Conservation (phyloP, 495 filamentous ascomycete species). For the Bacidia gigantensis region DNA sequence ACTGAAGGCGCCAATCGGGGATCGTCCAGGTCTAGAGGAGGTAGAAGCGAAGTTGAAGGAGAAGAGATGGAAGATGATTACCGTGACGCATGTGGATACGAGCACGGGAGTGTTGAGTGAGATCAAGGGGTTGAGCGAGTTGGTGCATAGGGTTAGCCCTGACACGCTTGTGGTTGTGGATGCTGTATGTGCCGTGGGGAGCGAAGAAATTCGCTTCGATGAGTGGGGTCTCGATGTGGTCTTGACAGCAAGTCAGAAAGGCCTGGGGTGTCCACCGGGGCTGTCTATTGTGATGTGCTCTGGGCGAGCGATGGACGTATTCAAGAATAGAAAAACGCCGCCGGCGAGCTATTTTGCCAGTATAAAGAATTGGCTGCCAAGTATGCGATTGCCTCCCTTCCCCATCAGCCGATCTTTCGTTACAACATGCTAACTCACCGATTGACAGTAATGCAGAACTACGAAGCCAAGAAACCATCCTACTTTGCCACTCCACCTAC, state of each 20-base stretch:
- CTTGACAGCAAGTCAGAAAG: conserved; percentile 89
- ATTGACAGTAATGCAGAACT: conserved; percentile 78
- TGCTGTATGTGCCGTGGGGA: conserved; percentile 91
- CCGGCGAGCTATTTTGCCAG: conserved; percentile 83
- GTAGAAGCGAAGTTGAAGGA: conserved; percentile 75
- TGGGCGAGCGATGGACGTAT: conserved; percentile 70
- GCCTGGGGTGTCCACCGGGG: conserved; percentile 86
- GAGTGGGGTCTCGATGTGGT: conserved; percentile 89
- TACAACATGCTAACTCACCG: neutral
- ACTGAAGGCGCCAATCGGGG: conserved; percentile 76
- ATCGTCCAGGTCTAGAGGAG: conserved; percentile 72
- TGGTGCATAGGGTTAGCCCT: conserved; percentile 75
- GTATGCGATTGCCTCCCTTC: conserved; percentile 28
- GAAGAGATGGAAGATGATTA: conserved; percentile 83
- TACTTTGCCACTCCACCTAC: conserved; percentile 97
- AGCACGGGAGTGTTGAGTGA: conserved; percentile 91
- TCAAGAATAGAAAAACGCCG: conserved; percentile 64
- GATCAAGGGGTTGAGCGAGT: conserved; percentile 64
- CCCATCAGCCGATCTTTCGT: neutral
- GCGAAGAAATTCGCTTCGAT: conserved; percentile 91
- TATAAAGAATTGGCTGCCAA: conserved; percentile 93
- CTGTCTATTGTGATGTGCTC: conserved; percentile 86
- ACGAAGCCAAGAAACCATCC: conserved; percentile 89
- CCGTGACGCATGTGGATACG: conserved; percentile 93
- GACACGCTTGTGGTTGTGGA: conserved; percentile 85